Percentiles rank a stretch among this genome's conserved stretches.
Evolutionary conservation across 768 basidiomycete genomes (phyloP).

Genomic region (Imleria badia): DNA sequence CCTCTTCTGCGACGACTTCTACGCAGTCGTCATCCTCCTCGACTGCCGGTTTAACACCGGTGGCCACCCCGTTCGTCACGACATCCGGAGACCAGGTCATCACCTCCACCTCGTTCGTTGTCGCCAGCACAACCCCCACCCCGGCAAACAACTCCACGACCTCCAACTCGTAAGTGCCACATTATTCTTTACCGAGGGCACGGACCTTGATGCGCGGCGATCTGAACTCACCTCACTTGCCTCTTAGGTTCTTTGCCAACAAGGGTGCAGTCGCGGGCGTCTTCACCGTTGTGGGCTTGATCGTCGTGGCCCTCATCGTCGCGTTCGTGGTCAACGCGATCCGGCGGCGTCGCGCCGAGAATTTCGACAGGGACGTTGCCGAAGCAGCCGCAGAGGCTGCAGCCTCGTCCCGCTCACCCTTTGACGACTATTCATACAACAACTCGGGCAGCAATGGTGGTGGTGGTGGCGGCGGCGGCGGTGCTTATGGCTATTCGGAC

Average conservation of each 20-base stretch:
- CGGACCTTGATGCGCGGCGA: neutral
- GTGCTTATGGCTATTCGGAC: conserved; percentile 43
- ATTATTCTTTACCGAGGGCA: neutral
- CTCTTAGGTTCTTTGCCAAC: conserved; percentile 64
- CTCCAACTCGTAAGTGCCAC: conserved; percentile 28
- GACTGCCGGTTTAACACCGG: neutral
- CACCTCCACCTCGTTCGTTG: conserved; percentile 6
- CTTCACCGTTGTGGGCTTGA: conserved; percentile 68
- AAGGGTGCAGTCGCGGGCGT: conserved; percentile 71
- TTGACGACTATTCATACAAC: conserved; percentile 44
- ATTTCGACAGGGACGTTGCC: conserved; percentile 72
- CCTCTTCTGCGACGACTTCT: neutral
- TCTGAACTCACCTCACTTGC: conserved; percentile 3
- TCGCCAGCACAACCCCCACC: neutral
- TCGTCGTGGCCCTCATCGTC: conserved; percentile 52
- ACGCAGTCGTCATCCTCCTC: conserved; percentile 1
- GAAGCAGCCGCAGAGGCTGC: conserved; percentile 68
- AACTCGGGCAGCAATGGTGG: conserved; percentile 22
- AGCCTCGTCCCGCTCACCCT: conserved; percentile 49
- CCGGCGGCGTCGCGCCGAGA: conserved; percentile 61
- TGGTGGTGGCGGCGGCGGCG: conserved; percentile 20
- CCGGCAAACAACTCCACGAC: neutral
- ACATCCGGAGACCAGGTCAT: conserved; percentile 7
- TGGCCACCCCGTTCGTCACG: neutral
- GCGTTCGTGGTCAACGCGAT: conserved; percentile 48